A percentile compares a stretch with the other conserved stretches of the same genome.
Evolutionary conservation across 106 monocot genomes (phyloP).

Genomic region (Platanthera zijinensis): DNA sequence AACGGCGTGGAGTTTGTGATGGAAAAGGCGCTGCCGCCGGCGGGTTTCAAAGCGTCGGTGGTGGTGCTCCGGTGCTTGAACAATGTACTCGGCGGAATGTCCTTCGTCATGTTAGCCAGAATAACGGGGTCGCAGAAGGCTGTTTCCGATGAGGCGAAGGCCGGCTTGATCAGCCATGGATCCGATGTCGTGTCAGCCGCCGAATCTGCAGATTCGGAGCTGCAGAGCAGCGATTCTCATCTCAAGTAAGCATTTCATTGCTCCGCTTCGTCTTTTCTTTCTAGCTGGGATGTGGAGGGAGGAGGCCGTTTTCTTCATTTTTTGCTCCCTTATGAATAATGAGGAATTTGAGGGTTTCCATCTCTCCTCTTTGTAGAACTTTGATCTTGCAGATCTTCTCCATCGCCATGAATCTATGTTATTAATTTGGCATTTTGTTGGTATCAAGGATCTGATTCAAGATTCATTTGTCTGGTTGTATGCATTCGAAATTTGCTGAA

Average conservation of each 20-base stretch:
- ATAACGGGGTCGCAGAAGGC: conserved; percentile 63
- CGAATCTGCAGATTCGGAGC: background rate
- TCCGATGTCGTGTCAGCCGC: background rate
- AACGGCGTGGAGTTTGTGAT: conserved; percentile 58
- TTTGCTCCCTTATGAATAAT: background rate
- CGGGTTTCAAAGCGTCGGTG: conserved; percentile 49
- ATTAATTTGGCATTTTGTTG: background rate
- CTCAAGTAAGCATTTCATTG: conserved; percentile 16
- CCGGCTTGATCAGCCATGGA: conserved; percentile 17
- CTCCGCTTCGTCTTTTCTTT: background rate
- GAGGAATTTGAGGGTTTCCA: background rate
- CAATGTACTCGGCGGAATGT: conserved; percentile 59
- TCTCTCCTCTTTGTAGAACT: background rate
- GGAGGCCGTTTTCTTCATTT: background rate
- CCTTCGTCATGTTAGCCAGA: conserved; percentile 51
- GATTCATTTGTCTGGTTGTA: background rate
- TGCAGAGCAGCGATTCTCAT: conserved; percentile 10
- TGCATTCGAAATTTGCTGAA: background rate
- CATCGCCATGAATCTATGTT: background rate
- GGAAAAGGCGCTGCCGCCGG: conserved; percentile 32
- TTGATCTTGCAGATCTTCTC: background rate
- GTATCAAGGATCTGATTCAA: background rate
- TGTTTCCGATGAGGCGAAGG: conserved; percentile 11
- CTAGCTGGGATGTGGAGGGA: background rate
- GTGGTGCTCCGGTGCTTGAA: conserved; percentile 52